A percentile compares a stretch with the other conserved stretches of the same genome.
Conservation (phyloP, 2,329 filamentous ascomycete species). For the Xylaria sp. region DNA sequence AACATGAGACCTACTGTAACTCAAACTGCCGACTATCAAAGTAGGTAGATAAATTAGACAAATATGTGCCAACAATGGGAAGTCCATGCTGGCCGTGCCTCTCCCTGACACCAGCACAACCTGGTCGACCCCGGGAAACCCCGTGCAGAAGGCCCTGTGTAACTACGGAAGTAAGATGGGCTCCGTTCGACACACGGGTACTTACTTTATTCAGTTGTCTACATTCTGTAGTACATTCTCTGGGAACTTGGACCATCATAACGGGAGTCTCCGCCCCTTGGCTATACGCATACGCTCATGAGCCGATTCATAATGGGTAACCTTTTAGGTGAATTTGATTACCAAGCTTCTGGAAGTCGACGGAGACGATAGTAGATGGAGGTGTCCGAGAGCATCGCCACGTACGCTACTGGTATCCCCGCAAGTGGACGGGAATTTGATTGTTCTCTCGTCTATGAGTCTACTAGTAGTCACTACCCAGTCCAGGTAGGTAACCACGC, state of each 20-base stretch:
- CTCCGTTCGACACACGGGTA: conserved; percentile 14
- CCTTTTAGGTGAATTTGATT: too few species aligned
- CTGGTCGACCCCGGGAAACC: conserved; percentile 28
- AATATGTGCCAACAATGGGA: conserved; percentile 1
- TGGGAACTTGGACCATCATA: neutral
- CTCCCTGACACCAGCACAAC: conserved; percentile 16
- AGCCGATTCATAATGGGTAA: too few species aligned
- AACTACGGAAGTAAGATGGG: conserved; percentile 20
- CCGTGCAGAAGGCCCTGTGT: neutral
- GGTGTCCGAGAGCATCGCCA: neutral
- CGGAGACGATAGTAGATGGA: neutral
- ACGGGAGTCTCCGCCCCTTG: conserved; percentile 10
- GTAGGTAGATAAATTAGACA: neutral
- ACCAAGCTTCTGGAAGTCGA: neutral
- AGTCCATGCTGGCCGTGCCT: conserved; percentile 8
- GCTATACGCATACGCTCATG: neutral
- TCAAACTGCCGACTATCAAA: neutral
- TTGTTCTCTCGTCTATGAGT: neutral
- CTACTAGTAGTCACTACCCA: too few species aligned
- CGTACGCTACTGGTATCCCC: conserved; percentile 7
- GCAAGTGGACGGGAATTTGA: neutral
- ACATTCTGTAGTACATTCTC: neutral
- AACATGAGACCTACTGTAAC: conserved; percentile 6
- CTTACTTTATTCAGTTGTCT: too few species aligned
- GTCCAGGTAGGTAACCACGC: neutral